Conservation (phyloP, 345 rosid genomes). For the Iberis pinnata region DNA sequence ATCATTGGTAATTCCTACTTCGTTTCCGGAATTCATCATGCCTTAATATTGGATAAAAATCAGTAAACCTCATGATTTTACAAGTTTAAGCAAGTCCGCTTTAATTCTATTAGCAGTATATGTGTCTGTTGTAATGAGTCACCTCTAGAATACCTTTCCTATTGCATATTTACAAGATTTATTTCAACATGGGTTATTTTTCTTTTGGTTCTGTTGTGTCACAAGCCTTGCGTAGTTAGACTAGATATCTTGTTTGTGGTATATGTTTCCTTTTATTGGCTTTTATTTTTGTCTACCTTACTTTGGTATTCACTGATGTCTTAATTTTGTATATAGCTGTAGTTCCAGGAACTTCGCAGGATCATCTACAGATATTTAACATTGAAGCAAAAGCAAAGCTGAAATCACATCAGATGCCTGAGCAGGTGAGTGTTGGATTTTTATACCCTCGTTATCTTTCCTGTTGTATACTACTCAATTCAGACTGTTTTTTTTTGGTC, state of each 20-base stretch:
- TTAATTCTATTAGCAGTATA: too few relatives aligned
- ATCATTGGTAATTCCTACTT: not conserved
- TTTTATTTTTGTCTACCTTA: not conserved
- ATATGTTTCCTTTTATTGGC: not conserved
- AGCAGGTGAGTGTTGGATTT: constrained; percentile 57
- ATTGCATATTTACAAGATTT: not conserved
- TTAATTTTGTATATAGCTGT: constrained; percentile 54
- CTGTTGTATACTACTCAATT: not conserved
- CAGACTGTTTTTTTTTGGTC: not conserved
- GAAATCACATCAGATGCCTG: constrained; percentile 96
- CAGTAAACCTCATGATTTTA: too few relatives aligned
- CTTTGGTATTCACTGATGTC: constrained; percentile 2
- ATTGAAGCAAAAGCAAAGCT: constrained; percentile 92
- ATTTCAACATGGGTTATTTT: not conserved
- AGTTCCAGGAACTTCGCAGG: constrained; percentile 92
- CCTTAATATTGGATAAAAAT: too few relatives aligned
- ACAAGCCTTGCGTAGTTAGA: constrained; percentile 1
- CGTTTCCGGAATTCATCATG: not conserved
- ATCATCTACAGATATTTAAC: constrained; percentile 96
- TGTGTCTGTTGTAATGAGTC: too few relatives aligned
- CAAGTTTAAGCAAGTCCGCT: too few relatives aligned
- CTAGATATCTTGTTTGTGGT: constrained; percentile 7
- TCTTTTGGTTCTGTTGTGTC: not conserved
- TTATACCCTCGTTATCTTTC: constrained; percentile 1
- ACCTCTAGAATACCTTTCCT: not conserved